Evolutionary conservation across 345 rosid species (phyloP).

Genomic region (Citrus glauca): DNA sequence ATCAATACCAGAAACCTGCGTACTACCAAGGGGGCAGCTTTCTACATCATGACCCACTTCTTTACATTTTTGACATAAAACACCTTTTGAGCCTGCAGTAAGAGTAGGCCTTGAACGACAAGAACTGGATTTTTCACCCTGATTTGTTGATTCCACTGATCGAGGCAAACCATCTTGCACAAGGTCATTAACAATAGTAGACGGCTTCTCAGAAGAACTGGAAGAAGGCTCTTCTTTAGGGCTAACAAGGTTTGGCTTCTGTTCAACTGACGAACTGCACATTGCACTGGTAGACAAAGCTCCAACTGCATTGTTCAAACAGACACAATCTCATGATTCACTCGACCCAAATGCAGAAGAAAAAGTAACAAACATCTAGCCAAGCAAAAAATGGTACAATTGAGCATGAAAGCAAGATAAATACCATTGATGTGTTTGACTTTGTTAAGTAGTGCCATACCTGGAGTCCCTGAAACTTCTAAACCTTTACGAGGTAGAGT

Average conservation of each 20-base stretch:
- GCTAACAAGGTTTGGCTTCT: slow-evolving; percentile 41
- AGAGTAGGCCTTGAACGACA: slow-evolving; percentile 44
- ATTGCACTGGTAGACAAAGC: slow-evolving; percentile 38
- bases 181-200: slow-evolving; percentile 38
- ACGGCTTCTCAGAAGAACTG: slow-evolving; percentile 51
- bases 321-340: neutral
- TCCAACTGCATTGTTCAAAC: slow-evolving; percentile 38
- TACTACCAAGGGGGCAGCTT: slow-evolving; percentile 34
- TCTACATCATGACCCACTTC: slow-evolving; percentile 64
- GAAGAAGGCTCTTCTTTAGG: slow-evolving; percentile 61
- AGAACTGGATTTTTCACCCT: slow-evolving; percentile 49
- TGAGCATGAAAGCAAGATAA: neutral
- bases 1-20: slow-evolving; percentile 46
- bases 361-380: neutral
- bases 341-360: neutral
- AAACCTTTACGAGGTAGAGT: slow-evolving; percentile 43
- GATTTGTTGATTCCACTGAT: slow-evolving; percentile 50
- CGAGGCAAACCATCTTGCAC: slow-evolving; percentile 48
- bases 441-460: slow-evolving; percentile 33
- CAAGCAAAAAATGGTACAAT: neutral
- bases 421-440: neutral
- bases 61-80: slow-evolving; percentile 48
- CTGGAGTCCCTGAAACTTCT: slow-evolving; percentile 45
- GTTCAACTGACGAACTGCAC: slow-evolving; percentile 39
- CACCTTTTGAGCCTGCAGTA: slow-evolving; percentile 38